A percentile compares a stretch with the other conserved stretches of the same genome.
phyloP scores from a whole-genome alignment of 1,284 basidiomycete genomes.

The Tilletiopsis washingtonensis region DNA sequence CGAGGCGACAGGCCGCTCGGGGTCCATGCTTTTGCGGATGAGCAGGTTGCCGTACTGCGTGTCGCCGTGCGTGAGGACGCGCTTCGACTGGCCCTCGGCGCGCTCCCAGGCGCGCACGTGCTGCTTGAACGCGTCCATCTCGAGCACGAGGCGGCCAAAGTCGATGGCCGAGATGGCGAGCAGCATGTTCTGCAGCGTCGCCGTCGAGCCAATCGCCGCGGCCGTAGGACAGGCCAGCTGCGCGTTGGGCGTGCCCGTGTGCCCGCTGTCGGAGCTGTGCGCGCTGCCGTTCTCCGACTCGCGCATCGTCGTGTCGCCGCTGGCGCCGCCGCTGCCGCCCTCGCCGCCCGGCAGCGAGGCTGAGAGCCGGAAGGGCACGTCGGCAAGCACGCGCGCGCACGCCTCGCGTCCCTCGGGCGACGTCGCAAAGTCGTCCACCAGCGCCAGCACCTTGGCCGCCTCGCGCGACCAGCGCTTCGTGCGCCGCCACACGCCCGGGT shows the following conservation, averaged over 20 bases:
- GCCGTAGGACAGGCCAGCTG: no score
- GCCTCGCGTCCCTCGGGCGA: constrained; percentile 32
- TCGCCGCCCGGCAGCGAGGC: constrained; percentile 3
- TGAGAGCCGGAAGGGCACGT: constrained; percentile 17
- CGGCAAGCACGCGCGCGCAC: constrained; percentile 18
- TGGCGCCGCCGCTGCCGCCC: no score
- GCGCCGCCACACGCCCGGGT: constrained; percentile 44
- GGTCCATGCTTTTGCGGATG: constrained; percentile 18
- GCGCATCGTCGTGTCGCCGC: no score
- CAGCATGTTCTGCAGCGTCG: constrained; percentile 27
- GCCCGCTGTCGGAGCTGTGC: not conserved
- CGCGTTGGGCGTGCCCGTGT: not conserved
- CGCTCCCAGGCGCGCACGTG: constrained; percentile 36
- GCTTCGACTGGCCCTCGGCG: constrained; percentile 26
- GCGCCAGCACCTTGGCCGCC: constrained; percentile 38
- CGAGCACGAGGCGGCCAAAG: constrained; percentile 22
- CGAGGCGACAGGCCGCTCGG: not conserved
- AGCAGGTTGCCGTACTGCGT: constrained; percentile 44
- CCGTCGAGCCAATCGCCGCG: constrained; percentile 15
- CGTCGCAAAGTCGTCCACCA: constrained; percentile 30
- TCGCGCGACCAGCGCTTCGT: constrained; percentile 44
- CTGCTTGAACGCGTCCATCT: constrained; percentile 37
- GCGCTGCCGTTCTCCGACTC: no score
- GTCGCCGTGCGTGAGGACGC: constrained; percentile 44
- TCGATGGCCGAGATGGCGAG: constrained; percentile 30